phyloP scores from a whole-genome alignment of 768 basidiomycete genomes.

The Kwoniella dejecticola region DNA sequence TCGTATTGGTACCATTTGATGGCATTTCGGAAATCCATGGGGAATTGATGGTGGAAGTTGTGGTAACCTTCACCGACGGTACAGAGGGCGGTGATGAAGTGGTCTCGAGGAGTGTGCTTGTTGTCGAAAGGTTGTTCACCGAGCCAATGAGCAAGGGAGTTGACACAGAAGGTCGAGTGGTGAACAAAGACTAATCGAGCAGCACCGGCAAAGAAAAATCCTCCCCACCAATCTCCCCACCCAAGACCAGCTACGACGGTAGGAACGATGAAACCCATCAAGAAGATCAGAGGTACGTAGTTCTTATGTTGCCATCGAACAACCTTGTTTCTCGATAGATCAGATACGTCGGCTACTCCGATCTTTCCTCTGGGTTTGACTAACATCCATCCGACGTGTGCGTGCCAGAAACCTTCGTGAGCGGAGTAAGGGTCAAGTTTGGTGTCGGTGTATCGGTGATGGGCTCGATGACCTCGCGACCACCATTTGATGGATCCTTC shows the following conservation, averaged over 20 bases:
- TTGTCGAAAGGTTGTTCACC: slow-evolving; percentile 91
- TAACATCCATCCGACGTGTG: slow-evolving; percentile 83
- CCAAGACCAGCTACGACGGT: slow-evolving; percentile 73
- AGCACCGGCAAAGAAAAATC: slow-evolving; percentile 80
- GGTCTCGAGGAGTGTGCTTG: slow-evolving; percentile 90
- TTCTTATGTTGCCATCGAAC: slow-evolving; percentile 85
- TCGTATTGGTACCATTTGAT: slow-evolving; percentile 94
- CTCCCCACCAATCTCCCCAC: slow-evolving; percentile 86
- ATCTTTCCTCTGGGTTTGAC: slow-evolving; percentile 85
- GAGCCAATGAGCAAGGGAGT: slow-evolving; percentile 95
- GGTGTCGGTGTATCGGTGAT: slow-evolving; percentile 96
- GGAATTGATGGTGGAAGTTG: slow-evolving; percentile 98
- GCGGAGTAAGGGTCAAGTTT: slow-evolving; percentile 95
- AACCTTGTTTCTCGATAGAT: slow-evolving; percentile 75
- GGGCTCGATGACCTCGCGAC: slow-evolving; percentile 95
- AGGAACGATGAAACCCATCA: slow-evolving; percentile 73
- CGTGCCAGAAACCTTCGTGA: slow-evolving; percentile 80
- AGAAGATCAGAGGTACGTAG: slow-evolving; percentile 70
- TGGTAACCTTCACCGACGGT: slow-evolving; percentile 97
- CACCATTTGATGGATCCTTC: slow-evolving; percentile 99
- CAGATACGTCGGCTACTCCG: slow-evolving; percentile 85
- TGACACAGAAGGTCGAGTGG: slow-evolving; percentile 95
- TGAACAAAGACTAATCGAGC: slow-evolving; percentile 80
- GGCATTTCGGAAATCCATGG: slow-evolving; percentile 95
- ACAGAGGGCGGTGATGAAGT: slow-evolving; percentile 80